Base-by-base conservation (phyloP, 805 yeast species). In the Saitoella complicata region DNA sequence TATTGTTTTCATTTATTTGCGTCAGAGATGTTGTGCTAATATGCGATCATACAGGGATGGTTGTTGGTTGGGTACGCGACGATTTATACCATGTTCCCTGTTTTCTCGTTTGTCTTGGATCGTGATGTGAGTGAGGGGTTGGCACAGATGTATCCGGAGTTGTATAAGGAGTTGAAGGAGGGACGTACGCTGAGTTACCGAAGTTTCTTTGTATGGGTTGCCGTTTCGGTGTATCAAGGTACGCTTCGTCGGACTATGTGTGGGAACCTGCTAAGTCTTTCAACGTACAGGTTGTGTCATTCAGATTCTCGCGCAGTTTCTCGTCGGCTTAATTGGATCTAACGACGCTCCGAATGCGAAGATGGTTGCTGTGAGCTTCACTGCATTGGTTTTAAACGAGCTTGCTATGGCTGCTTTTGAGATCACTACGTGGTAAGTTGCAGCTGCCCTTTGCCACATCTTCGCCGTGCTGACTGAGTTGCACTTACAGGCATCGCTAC, bases 41-140 rank as follows among this genome's bases (percentile, higher is more conserved):
- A 21, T 21, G 21, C 3, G 2, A 4, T 34, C 11, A 11, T 10
- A n/a, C 11, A n/a, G 39, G 99, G 99, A 2, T 88, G 94, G 80
- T 69, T 91, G 40, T 86, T 91, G 96, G 98, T 91, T 39, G 99
- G 98, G 1, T 91, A 91, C 62, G 94, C 97, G 1, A 91, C 99
- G 0, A 72, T 85, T 44, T 91, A 91, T 62, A 91, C 99, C 0
- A 91, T 91, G 99, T 86, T 88, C 46, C 99, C 99, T 0, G 97
- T 91, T 1, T 91, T 91, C 55, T 83, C 95, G 0, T 65, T 91
- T 52, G 95, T 93, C 0, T 70, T 85, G 40, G 97, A 91, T 59
- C 76, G 78, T 45, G 99, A 91, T 59, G 87, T 91, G 40, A 86
- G 78, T 54, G 95, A 86, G 58, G 80, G 78, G 43, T 72, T 91